These are phyloP conservation scores for Emmonsiellopsis sp. DNA, from an alignment of 2,329 filamentous ascomycete species.

Conservation along the genomic window DNA sequence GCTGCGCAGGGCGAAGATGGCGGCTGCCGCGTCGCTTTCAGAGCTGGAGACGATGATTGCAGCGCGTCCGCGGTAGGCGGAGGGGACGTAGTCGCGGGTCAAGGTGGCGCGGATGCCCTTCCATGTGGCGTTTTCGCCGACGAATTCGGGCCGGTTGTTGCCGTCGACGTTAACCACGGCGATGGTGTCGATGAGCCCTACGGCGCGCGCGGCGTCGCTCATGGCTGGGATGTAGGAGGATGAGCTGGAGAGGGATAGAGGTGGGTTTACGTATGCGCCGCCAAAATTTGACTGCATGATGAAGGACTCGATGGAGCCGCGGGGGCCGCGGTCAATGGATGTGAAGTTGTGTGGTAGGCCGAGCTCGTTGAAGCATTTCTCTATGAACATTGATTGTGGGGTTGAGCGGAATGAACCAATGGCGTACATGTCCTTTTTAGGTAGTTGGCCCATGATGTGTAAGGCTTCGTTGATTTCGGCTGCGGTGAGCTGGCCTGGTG, in stretches of 20 bases:
- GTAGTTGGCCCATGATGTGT: slow-evolving; percentile 68
- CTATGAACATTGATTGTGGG: slow-evolving; percentile 74
- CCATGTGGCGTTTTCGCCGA: slow-evolving; percentile 78
- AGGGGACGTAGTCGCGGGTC: slow-evolving; percentile 71
- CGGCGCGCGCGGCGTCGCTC: slow-evolving; percentile 67
- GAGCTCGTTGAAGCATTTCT: slow-evolving; percentile 72
- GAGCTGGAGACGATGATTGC: slow-evolving; percentile 66
- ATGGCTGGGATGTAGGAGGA: slow-evolving; percentile 53
- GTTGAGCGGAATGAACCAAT: slow-evolving; percentile 65
- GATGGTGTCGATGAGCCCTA: slow-evolving; percentile 75
- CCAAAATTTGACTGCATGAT: slow-evolving; percentile 68
- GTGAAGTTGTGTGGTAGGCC: slow-evolving; percentile 77
- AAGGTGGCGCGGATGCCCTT: slow-evolving; percentile 75
- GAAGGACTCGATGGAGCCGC: slow-evolving; percentile 59
- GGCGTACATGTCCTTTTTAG: slow-evolving; percentile 70
- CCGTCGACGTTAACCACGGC: slow-evolving; percentile 48
- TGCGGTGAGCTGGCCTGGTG: slow-evolving; percentile 75
- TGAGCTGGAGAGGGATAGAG: slow-evolving; percentile 43
- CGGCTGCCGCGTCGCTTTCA: slow-evolving; percentile 65
- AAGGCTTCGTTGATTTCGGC: slow-evolving; percentile 76
- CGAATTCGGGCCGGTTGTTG: slow-evolving; percentile 41
- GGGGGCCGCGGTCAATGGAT: slow-evolving; percentile 61
- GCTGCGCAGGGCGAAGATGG: slow-evolving; percentile 68
- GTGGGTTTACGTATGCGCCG: slow-evolving; percentile 70
- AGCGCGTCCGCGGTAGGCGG: slow-evolving; percentile 65